Percentiles rank a stretch among this genome's conserved stretches.
phyloP scores from a whole-genome alignment of 345 rosid genomes.

The Corymbia maculata region DNA sequence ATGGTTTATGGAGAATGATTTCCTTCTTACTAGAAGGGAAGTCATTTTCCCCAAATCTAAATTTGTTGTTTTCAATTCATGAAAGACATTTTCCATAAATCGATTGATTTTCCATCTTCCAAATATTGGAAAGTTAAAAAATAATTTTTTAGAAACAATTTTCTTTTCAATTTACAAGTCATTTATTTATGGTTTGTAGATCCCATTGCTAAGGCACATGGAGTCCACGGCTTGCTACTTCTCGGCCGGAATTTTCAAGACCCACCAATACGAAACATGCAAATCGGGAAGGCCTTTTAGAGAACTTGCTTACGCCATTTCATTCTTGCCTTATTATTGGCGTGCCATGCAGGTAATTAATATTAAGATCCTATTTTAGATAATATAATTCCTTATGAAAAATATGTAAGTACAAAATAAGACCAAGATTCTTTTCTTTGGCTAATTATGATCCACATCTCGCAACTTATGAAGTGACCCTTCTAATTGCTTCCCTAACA shows the following conservation, averaged over 20 bases:
- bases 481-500: not conserved
- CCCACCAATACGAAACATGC: constrained; percentile 67
- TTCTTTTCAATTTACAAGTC: too few species aligned
- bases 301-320: constrained; percentile 78
- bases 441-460: not conserved
- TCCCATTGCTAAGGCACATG: constrained; percentile 78
- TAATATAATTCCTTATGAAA: too few species aligned
- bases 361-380: too few species aligned
- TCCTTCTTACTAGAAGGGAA: too few species aligned
- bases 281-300: constrained; percentile 55
- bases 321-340: constrained; percentile 90
- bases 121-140: too few species aligned
- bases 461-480: not conserved
- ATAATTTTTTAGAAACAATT: too few species aligned
- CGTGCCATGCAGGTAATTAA: constrained; percentile 89
- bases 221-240: constrained; percentile 89
- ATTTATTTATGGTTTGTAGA: constrained; percentile 16
- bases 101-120: too few species aligned
- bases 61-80: too few species aligned
- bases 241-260: constrained; percentile 64
- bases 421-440: not conserved
- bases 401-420: too few species aligned
- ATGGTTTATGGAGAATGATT: too few species aligned
- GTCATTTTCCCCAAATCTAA: too few species aligned
- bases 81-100: too few species aligned